Evolutionary conservation across 1,139 yeast genomes (phyloP).

Genomic region (Kodamaea alishanica): DNA sequence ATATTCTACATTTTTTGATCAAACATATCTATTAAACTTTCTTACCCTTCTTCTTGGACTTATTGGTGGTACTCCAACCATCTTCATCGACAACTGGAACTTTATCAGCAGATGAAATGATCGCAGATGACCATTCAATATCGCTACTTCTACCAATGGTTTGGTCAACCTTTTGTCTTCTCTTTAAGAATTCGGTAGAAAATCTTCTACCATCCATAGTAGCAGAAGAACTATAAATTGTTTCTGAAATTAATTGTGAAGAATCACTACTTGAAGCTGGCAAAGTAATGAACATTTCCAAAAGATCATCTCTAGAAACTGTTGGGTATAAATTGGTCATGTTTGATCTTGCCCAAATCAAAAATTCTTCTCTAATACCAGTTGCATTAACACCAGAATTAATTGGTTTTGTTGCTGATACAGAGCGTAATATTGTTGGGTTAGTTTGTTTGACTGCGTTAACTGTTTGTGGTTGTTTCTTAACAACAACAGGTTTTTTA

Average conservation of each 20-base stretch:
- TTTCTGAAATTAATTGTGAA: slow-evolving; percentile 83
- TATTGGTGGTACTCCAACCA: slow-evolving; percentile 62
- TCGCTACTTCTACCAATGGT: slow-evolving; percentile 45
- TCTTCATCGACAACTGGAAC: slow-evolving; percentile 56
- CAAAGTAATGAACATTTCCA: slow-evolving; percentile 74
- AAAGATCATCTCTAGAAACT: slow-evolving; percentile 70
- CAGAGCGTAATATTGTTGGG: slow-evolving; percentile 47
- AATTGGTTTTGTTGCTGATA: slow-evolving; percentile 36
- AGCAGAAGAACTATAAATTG: slow-evolving; percentile 84
- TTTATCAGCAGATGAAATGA: slow-evolving; percentile 46
- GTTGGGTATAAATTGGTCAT: slow-evolving; percentile 71
- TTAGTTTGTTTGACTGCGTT: slow-evolving; percentile 20
- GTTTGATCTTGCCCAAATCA: slow-evolving; percentile 80
- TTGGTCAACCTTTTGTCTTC: slow-evolving; percentile 68
- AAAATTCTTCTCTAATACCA: slow-evolving; percentile 56
- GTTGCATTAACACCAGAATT: slow-evolving; percentile 26
- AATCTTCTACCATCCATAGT: slow-evolving; percentile 95
- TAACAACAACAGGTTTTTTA: slow-evolving; percentile 25
- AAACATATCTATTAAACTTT: slow-evolving; percentile 5
- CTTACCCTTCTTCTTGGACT: slow-evolving; percentile 30
- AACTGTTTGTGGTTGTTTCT: slow-evolving; percentile 22
- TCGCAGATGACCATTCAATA: slow-evolving; percentile 65
- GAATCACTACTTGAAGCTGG: slow-evolving; percentile 69
- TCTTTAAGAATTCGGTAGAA: slow-evolving; percentile 83
- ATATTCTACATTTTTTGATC: not conserved